A percentile compares a stretch with the other conserved stretches of the same genome.
phyloP scores from a whole-genome alignment of 176 grass and related monocot species.

The Bothriochloa decipiens region DNA sequence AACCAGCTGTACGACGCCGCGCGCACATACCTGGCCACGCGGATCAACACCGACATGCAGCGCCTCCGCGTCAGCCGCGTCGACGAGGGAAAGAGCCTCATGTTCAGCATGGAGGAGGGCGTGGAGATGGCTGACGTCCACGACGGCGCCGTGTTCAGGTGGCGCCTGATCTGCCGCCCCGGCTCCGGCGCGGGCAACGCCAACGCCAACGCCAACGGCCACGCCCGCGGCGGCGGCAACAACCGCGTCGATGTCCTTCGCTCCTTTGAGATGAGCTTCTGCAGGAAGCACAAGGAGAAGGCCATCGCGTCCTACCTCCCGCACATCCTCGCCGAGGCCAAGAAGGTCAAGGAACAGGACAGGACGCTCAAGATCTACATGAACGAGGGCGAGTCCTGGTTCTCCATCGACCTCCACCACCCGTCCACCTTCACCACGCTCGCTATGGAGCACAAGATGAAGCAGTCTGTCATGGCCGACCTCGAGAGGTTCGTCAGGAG shows the following conservation, averaged over 20 bases:
- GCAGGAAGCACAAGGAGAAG: slow-evolving; percentile 73
- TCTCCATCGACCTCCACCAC: slow-evolving; percentile 72
- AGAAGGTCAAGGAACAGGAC: slow-evolving; percentile 64
- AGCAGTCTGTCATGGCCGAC: too few relatives aligned
- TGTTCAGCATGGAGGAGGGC: slow-evolving; percentile 69
- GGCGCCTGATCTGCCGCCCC: slow-evolving; percentile 53
- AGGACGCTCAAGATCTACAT: slow-evolving; percentile 78
- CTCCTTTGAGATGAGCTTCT: slow-evolving; percentile 77
- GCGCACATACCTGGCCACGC: slow-evolving; percentile 62
- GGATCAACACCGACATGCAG: slow-evolving; percentile 74
- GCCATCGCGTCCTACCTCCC: slow-evolving; percentile 69
- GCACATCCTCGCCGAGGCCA: slow-evolving; percentile 59
- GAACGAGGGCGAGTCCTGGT: slow-evolving; percentile 79
- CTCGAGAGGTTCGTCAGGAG: slow-evolving; percentile 68
- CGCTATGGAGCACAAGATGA: too few relatives aligned
- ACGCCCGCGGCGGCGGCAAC: slow-evolving; percentile 15
- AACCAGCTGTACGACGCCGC: slow-evolving; percentile 83
- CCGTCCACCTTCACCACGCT: too few relatives aligned
- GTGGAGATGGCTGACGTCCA: slow-evolving; percentile 86
- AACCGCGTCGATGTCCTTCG: slow-evolving; percentile 45
- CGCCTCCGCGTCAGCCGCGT: slow-evolving; percentile 68
- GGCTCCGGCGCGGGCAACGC: slow-evolving; percentile 24
- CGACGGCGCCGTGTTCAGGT: slow-evolving; percentile 74
- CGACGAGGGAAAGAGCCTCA: slow-evolving; percentile 65
- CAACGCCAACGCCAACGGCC: not conserved